Evolutionary conservation across 2,329 filamentous ascomycete species (phyloP).

Genomic region (Cladophialophora carrionii): DNA sequence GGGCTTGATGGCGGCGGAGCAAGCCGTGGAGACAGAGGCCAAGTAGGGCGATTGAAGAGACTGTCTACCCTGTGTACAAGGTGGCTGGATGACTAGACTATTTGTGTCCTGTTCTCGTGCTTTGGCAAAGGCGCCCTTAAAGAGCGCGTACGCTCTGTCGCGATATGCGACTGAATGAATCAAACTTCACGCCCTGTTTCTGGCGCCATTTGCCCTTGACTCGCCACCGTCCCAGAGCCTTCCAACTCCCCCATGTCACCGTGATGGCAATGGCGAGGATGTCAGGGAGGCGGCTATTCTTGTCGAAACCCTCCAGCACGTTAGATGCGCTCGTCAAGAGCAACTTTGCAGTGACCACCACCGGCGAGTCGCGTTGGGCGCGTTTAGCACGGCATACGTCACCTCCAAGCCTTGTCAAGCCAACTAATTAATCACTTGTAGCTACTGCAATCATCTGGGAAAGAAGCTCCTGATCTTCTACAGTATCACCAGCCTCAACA

Average conservation of each 20-base stretch:
- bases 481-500: not conserved
- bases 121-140: not conserved
- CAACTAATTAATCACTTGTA: too few relatives aligned
- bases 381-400: slow-evolving; percentile 2
- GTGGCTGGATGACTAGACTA: not conserved
- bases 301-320: not conserved
- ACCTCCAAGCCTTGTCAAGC: not conserved
- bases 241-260: not conserved
- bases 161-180: slow-evolving; percentile 10
- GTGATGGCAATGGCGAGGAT: not conserved
- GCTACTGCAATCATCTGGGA: not conserved
- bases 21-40: slow-evolving; percentile 16
- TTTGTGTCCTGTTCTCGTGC: slow-evolving; percentile 1
- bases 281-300: not conserved
- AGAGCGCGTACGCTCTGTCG: slow-evolving; percentile 16
- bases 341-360: not conserved
- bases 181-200: slow-evolving; percentile 6
- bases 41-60: slow-evolving; percentile 12
- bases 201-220: not conserved
- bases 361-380: not conserved
- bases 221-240: not conserved
- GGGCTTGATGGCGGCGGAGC: slow-evolving; percentile 20
- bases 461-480: not conserved
- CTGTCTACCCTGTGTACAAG: not conserved
- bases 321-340: not conserved